Evolutionary conservation across 1,284 basidiomycete genomes (phyloP).

Genomic region (Fomes fomentarius): DNA sequence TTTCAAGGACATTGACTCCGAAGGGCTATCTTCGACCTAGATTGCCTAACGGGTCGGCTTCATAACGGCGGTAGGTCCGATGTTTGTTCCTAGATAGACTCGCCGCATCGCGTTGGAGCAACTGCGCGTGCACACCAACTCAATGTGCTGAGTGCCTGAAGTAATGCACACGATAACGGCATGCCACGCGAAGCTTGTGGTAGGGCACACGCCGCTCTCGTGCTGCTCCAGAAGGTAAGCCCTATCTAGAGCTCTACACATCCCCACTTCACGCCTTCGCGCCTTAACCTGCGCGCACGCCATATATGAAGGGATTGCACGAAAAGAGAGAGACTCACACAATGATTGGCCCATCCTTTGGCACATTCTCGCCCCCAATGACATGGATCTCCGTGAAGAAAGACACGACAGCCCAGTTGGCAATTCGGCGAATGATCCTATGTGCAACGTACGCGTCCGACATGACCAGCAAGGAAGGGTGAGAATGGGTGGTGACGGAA

Average conservation of each 20-base stretch:
- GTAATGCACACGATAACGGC: background rate
- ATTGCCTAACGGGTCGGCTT: background rate
- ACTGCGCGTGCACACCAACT: background rate
- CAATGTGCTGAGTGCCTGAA: conserved; percentile 1
- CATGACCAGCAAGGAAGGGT: conserved; percentile 27
- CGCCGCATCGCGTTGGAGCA: background rate
- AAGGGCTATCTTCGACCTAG: background rate
- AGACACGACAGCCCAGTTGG: conserved; percentile 74
- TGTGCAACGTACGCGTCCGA: conserved; percentile 53
- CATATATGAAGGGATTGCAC: background rate
- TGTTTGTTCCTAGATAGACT: background rate
- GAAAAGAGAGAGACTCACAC: conserved; percentile 61
- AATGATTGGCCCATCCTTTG: conserved; percentile 82
- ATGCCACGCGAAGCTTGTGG: conserved; percentile 2
- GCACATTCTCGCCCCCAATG: conserved; percentile 85
- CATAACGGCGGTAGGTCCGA: background rate
- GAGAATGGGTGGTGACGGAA: background rate
- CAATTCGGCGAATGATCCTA: conserved; percentile 66
- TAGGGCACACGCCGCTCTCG: background rate
- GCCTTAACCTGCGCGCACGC: background rate
- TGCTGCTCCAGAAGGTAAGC: background rate
- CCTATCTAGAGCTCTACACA: background rate
- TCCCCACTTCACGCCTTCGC: background rate
- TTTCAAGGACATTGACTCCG: background rate
- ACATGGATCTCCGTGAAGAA: conserved; percentile 89